Evolutionary conservation across 345 rosid genomes (phyloP).

Genomic region (Jatropha curcas): DNA sequence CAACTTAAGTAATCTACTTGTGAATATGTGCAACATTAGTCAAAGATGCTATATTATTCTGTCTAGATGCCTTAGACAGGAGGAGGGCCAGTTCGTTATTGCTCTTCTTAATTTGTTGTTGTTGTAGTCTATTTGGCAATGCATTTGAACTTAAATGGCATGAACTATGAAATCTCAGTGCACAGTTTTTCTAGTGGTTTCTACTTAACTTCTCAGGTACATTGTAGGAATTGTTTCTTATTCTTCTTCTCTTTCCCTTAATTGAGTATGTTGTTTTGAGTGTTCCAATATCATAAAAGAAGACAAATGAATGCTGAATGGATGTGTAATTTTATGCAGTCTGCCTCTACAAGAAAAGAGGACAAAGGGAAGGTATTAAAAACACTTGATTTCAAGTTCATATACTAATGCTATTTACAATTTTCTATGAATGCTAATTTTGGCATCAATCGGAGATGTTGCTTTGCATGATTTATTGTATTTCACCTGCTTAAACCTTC

Average conservation of each 20-base stretch:
- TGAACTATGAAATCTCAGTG: conserved; percentile 1
- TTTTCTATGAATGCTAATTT: no score
- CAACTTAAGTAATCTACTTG: conserved; percentile 4
- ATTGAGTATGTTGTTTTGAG: neutral
- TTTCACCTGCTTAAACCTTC: neutral
- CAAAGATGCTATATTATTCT: neutral
- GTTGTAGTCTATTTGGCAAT: neutral
- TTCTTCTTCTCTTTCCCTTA: neutral
- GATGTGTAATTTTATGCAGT: neutral
- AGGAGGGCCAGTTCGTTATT: neutral
- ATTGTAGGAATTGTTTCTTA: neutral
- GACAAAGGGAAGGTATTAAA: neutral
- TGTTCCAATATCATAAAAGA: neutral
- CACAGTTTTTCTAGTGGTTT: neutral
- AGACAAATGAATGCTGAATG: no score
- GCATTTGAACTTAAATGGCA: neutral
- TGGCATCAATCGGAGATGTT: neutral
- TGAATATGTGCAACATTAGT: conserved; percentile 16
- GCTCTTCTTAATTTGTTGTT: neutral
- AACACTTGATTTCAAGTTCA: neutral
- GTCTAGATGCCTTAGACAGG: neutral
- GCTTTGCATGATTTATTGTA: neutral
- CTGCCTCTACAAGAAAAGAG: no score
- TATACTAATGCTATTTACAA: neutral
- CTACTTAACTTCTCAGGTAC: neutral